These are phyloP conservation scores for Quillaja saponaria DNA, from an alignment of 306 rosid species.

Conservation along the genomic window DNA sequence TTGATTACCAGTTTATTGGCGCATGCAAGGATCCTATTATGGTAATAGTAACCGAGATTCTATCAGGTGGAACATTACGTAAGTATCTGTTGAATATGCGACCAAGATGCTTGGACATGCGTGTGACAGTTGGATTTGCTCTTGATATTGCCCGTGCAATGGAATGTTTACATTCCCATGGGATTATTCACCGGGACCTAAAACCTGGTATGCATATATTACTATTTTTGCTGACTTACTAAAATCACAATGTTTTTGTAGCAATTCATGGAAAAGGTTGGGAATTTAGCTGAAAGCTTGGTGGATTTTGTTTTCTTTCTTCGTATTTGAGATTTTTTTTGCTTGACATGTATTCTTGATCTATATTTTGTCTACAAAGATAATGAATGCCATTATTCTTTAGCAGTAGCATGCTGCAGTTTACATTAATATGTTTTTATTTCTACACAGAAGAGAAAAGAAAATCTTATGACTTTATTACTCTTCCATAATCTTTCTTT, in stretches of 20 bases:
- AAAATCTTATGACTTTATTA: slow-evolving; percentile 1
- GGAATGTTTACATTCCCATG: slow-evolving; percentile 91
- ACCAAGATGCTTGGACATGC: slow-evolving; percentile 69
- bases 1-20: slow-evolving; percentile 74
- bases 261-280: slow-evolving; percentile 1
- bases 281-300: not conserved
- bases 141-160: slow-evolving; percentile 87
- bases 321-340: no score
- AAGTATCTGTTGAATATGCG: slow-evolving; percentile 73
- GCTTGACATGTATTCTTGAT: no score
- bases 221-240: slow-evolving; percentile 6
- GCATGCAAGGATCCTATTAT: slow-evolving; percentile 95
- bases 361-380: no score
- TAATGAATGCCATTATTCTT: no score
- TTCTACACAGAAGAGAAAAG: slow-evolving; percentile 1
- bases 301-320: slow-evolving; percentile 8
- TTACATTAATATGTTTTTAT: not conserved
- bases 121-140: slow-evolving; percentile 72
- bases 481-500: not conserved
- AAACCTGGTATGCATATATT: slow-evolving; percentile 70
- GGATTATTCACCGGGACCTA: slow-evolving; percentile 94
- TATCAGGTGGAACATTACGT: slow-evolving; percentile 85
- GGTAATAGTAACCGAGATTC: slow-evolving; percentile 96
- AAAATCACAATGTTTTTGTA: slow-evolving; percentile 11
- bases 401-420: no score